Evolutionary conservation across 805 yeast genomes (phyloP).

Genomic region (Metschnikowia borealis): DNA sequence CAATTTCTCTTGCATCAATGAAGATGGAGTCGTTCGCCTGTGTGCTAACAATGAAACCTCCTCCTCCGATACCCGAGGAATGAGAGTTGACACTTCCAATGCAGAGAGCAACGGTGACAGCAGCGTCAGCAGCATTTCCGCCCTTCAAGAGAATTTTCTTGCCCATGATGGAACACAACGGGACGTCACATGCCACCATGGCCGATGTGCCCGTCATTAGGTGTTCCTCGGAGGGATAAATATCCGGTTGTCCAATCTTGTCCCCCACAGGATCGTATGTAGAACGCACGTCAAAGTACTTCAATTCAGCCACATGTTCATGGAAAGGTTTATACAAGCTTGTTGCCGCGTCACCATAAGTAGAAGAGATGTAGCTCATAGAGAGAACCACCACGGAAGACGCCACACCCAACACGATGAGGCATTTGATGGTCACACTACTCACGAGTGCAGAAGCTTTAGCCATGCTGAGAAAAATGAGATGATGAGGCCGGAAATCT

Average conservation of each 20-base stretch:
- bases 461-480: background rate
- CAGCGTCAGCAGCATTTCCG: constrained; percentile 92
- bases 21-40: constrained; percentile 44
- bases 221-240: constrained; percentile 38
- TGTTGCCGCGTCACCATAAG: background rate
- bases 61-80: constrained; percentile 92
- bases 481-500: background rate
- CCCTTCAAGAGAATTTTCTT: constrained; percentile 47
- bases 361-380: background rate
- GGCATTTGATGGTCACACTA: background rate
- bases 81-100: constrained; percentile 80
- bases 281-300: background rate
- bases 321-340: constrained; percentile 1
- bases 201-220: constrained; percentile 44
- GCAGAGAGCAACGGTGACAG: constrained; percentile 83
- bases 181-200: constrained; percentile 67
- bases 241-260: constrained; percentile 33
- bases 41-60: constrained; percentile 59
- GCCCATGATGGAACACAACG: constrained; percentile 61
- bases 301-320: background rate
- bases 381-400: background rate
- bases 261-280: constrained; percentile 18
- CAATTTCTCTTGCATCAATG: constrained; percentile 86
- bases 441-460: background rate
- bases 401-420: background rate